These are phyloP conservation scores for Leptodermis oblonga DNA, from an alignment of 257 asterid genomes.

Conservation along the genomic window DNA sequence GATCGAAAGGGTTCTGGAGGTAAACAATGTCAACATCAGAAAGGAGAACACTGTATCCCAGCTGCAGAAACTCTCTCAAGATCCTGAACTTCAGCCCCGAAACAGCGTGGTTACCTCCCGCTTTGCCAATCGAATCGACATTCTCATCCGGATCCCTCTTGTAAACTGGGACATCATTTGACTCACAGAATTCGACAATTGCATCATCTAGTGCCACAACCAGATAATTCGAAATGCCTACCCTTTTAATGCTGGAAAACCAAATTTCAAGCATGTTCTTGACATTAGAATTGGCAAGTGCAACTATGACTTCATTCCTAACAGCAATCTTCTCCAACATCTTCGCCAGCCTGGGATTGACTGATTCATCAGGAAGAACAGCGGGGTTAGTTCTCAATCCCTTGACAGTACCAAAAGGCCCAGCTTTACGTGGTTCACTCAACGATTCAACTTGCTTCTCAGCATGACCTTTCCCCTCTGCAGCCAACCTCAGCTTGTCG, in stretches of 20 bases:
- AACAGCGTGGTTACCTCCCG: conserved; percentile 65
- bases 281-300: conserved; percentile 76
- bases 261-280: conserved; percentile 56
- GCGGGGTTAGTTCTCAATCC: conserved; percentile 63
- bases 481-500: conserved; percentile 49
- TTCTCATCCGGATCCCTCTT: conserved; percentile 57
- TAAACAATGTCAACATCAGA: conserved; percentile 77
- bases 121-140: conserved; percentile 55
- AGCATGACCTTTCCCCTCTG: conserved; percentile 41
- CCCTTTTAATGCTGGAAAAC: conserved; percentile 57
- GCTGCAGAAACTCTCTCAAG: conserved; percentile 79
- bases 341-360: conserved; percentile 68
- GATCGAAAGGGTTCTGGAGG: conserved; percentile 77
- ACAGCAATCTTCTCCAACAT: conserved; percentile 55
- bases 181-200: conserved; percentile 53
- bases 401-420: conserved; percentile 75
- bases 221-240: conserved; percentile 55
- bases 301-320: conserved; percentile 64
- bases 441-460: conserved; percentile 38
- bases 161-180: conserved; percentile 55
- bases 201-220: conserved; percentile 74
- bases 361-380: conserved; percentile 56
- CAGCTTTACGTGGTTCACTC: conserved; percentile 57
- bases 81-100: conserved; percentile 66
- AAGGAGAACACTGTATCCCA: conserved; percentile 70